Conservation (phyloP, 441 rosid species). For the Populus hybrid region DNA sequence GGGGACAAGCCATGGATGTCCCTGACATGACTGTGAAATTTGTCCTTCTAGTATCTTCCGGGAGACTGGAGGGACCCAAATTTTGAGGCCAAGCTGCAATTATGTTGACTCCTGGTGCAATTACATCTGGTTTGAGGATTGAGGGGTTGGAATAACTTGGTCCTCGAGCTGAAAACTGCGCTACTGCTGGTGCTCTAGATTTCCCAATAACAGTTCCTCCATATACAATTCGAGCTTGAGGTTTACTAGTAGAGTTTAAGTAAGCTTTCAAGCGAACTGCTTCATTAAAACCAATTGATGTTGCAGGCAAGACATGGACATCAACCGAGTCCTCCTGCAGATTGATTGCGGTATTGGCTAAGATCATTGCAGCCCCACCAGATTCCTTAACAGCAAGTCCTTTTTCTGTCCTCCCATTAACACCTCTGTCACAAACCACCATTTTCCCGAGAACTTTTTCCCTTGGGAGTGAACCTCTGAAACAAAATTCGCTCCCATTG, state of each 20-base stretch:
- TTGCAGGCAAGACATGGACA: slow-evolving; percentile 72
- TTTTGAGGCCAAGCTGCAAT: slow-evolving; percentile 82
- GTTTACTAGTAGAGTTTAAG: too few relatives aligned
- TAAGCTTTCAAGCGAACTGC: slow-evolving; percentile 59
- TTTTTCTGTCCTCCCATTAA: slow-evolving; percentile 70
- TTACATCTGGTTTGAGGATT: slow-evolving; percentile 72
- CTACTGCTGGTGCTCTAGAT: slow-evolving; percentile 70
- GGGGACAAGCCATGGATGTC: slow-evolving; percentile 88
- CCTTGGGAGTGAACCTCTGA: slow-evolving; percentile 66
- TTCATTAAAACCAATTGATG: slow-evolving; percentile 60
- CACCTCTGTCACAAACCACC: slow-evolving; percentile 76
- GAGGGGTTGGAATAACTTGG: slow-evolving; percentile 74
- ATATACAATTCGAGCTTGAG: slow-evolving; percentile 56
- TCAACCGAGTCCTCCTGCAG: slow-evolving; percentile 76
- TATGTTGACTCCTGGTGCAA: slow-evolving; percentile 81
- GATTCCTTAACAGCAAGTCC: slow-evolving; percentile 78
- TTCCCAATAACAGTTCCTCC: slow-evolving; percentile 69
- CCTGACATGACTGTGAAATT: slow-evolving; percentile 77
- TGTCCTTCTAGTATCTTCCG: slow-evolving; percentile 58
- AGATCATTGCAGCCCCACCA: slow-evolving; percentile 81
- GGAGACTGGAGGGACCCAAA: slow-evolving; percentile 71
- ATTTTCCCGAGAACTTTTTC: slow-evolving; percentile 60
- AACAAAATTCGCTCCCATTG: slow-evolving; percentile 57
- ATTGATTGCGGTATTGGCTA: slow-evolving; percentile 64
- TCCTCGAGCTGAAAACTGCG: slow-evolving; percentile 80